Conservation (phyloP, 2,329 filamentous ascomycete genomes). For the Westerdykella sp. region DNA sequence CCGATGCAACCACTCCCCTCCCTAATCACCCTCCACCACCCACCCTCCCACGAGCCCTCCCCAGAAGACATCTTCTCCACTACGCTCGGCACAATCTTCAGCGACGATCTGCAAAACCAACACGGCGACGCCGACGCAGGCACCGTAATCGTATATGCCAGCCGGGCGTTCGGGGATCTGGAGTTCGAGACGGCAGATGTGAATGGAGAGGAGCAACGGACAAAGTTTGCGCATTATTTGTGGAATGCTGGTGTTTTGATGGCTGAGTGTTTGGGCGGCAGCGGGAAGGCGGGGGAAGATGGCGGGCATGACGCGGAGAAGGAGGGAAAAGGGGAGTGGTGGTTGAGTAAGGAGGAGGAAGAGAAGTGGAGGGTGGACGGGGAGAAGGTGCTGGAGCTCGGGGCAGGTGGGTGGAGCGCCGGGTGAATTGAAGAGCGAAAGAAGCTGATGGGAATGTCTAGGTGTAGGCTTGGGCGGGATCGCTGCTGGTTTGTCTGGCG, state of each 20-base stretch:
- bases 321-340: conserved; percentile 23
- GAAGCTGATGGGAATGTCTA: conserved; percentile 23
- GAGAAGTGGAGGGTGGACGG: conserved; percentile 44
- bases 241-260: conserved; percentile 58
- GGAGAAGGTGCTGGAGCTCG: conserved; percentile 56
- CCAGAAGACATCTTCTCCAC: conserved; percentile 57
- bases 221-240: conserved; percentile 64
- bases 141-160: conserved; percentile 53
- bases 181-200: conserved; percentile 41
- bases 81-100: conserved; percentile 59
- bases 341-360: conserved; percentile 28
- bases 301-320: conserved; percentile 14
- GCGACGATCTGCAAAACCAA: conserved; percentile 59
- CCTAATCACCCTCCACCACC: conserved; percentile 25
- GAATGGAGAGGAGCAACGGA: conserved; percentile 49
- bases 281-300: conserved; percentile 4
- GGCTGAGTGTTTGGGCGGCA: conserved; percentile 40
- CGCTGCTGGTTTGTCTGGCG: conserved; percentile 41
- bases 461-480: conserved; percentile 46
- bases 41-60: conserved; percentile 22
- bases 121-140: conserved; percentile 55
- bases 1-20: conserved; percentile 14
- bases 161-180: conserved; percentile 27
- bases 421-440: conserved; percentile 7
- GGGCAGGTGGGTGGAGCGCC: conserved; percentile 53